A percentile compares a stretch with the other conserved stretches of the same genome.
phyloP scores from a whole-genome alignment of 345 rosid genomes.

The Viola odorata region DNA sequence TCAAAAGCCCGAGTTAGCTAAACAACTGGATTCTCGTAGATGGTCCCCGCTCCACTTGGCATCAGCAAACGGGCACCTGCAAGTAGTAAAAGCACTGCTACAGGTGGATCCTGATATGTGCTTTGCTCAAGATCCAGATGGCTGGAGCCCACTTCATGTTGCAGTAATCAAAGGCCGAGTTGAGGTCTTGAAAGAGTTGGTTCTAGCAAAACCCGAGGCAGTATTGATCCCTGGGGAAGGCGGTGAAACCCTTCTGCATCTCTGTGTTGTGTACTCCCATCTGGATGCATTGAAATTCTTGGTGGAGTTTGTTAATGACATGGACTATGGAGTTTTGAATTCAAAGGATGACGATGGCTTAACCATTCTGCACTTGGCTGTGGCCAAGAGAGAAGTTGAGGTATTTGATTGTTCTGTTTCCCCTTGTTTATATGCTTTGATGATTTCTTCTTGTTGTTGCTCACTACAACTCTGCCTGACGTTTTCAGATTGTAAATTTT shows the following conservation, averaged over 20 bases:
- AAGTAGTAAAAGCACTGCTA: neutral
- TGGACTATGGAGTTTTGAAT: constrained; percentile 13
- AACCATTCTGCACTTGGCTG: constrained; percentile 25
- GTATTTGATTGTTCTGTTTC: neutral
- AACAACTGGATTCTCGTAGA: constrained; percentile 3
- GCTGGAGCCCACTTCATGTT: constrained; percentile 11
- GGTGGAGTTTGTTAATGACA: constrained; percentile 10
- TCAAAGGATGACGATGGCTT: constrained; percentile 21
- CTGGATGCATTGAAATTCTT: constrained; percentile 22
- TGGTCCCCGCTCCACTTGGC: constrained; percentile 14
- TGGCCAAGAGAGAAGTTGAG: constrained; percentile 22
- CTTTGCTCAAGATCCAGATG: neutral
- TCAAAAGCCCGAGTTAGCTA: constrained; percentile 5
- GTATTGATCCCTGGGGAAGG: neutral
- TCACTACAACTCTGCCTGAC: neutral
- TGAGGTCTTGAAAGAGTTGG: constrained; percentile 1
- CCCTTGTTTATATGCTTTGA: neutral
- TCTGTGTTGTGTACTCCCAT: constrained; percentile 17
- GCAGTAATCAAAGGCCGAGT: constrained; percentile 7
- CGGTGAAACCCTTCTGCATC: constrained; percentile 3
- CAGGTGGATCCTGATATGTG: constrained; percentile 5
- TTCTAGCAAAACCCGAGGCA: neutral
- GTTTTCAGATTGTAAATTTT: constrained; percentile 3
- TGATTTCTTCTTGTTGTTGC: neutral
- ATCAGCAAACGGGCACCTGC: constrained; percentile 9